Conservation (phyloP, 108 stramenopile genomes). For the Fragilariopsis cylindrus region DNA sequence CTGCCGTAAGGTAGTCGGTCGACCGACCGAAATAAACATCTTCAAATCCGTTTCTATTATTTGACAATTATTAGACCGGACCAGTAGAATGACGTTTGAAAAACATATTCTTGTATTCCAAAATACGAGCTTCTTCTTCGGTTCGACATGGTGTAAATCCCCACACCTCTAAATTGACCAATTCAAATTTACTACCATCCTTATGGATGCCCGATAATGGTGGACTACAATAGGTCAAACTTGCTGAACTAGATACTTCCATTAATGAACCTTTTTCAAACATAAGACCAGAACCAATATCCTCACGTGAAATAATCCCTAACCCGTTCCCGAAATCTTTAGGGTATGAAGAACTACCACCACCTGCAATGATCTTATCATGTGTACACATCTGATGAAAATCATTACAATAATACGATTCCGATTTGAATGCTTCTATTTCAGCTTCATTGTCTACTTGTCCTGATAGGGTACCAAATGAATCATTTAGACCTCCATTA, state of each 20-base stretch:
- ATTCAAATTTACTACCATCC: slow-evolving; percentile 52
- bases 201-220: slow-evolving; percentile 27
- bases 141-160: slow-evolving; percentile 54
- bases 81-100: slow-evolving; percentile 10
- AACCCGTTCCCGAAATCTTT: slow-evolving; percentile 7
- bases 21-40: no score
- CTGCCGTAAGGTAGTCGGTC: no score
- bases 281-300: slow-evolving; percentile 61
- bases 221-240: slow-evolving; percentile 61
- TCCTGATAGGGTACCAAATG: slow-evolving; percentile 26
- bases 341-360: slow-evolving; percentile 28
- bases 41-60: no score
- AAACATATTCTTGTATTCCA: slow-evolving; percentile 37
- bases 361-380: slow-evolving; percentile 55
- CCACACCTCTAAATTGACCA: slow-evolving; percentile 68
- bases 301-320: slow-evolving; percentile 7
- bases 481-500: no score
- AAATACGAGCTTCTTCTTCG: slow-evolving; percentile 38
- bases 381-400: slow-evolving; percentile 51
- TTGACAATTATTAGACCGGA: no score
- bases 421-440: slow-evolving; percentile 49
- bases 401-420: slow-evolving; percentile 39
- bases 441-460: slow-evolving; percentile 62
- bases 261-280: slow-evolving; percentile 46
- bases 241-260: slow-evolving; percentile 47